Conservation (phyloP, 106 monocot species). For the Dendrobium officinale region DNA sequence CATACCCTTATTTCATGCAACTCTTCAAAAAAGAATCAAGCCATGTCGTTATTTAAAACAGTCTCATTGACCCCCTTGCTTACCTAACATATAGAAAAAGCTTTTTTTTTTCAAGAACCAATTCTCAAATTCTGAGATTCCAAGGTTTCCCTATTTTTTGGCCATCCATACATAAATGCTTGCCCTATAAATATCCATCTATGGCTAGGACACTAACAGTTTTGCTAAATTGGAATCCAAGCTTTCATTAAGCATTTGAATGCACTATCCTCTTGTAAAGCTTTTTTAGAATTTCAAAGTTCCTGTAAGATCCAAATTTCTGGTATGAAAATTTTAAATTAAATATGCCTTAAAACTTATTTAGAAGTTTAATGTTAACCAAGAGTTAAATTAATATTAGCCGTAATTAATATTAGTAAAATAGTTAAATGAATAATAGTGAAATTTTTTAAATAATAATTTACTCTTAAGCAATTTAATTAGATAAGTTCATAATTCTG, state of each 20-base stretch:
- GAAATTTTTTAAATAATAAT: too few relatives aligned
- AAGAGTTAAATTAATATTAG: too few relatives aligned
- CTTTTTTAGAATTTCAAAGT: background rate
- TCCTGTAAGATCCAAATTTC: too few relatives aligned
- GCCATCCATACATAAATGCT: background rate
- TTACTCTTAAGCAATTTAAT: too few relatives aligned
- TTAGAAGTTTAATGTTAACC: too few relatives aligned
- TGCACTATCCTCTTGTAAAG: background rate
- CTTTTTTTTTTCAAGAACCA: background rate
- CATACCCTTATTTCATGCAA: background rate
- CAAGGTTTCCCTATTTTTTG: background rate
- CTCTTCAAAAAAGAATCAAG: background rate
- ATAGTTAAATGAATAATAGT: too few relatives aligned
- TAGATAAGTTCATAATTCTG: too few relatives aligned
- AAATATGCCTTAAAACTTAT: too few relatives aligned
- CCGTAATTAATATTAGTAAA: too few relatives aligned
- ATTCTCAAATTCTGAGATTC: background rate
- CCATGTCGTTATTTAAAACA: background rate
- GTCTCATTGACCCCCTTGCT: background rate
- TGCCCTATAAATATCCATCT: background rate
- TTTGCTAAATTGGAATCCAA: background rate
- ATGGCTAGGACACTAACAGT: too few relatives aligned
- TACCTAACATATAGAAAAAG: background rate
- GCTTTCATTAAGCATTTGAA: background rate
- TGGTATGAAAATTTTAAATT: too few relatives aligned